Percentiles rank a stretch among this genome's conserved stretches.
These are phyloP conservation scores for Zhuliangozyma parablackwelliae DNA, from an alignment of 1,139 yeast species.

Conservation along the genomic window DNA sequence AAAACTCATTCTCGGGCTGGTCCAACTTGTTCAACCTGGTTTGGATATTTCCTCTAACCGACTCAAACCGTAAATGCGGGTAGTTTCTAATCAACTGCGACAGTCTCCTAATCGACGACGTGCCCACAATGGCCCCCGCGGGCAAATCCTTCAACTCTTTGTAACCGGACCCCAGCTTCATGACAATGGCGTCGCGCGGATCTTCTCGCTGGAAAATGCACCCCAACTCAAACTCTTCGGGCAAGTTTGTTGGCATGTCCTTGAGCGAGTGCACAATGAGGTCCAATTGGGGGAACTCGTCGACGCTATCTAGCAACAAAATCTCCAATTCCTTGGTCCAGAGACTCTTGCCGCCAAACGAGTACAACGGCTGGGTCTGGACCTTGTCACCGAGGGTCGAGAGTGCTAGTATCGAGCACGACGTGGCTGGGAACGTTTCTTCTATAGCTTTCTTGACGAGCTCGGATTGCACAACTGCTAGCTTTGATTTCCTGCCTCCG, in stretches of 20 bases:
- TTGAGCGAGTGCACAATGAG: slow-evolving; percentile 90
- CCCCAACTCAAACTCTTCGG: slow-evolving; percentile 86
- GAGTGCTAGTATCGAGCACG: slow-evolving; percentile 69
- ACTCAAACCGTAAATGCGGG: slow-evolving; percentile 50
- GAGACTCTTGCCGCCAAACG: slow-evolving; percentile 91
- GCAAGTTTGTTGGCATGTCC: slow-evolving; percentile 91
- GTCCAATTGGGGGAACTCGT: slow-evolving; percentile 68
- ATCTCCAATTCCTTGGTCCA: slow-evolving; percentile 96
- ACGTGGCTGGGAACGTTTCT: slow-evolving; percentile 52
- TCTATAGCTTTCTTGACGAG: slow-evolving; percentile 62
- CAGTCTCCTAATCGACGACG: slow-evolving; percentile 89
- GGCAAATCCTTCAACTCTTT: slow-evolving; percentile 71
- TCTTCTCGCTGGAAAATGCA: slow-evolving; percentile 82
- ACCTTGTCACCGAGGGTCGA: slow-evolving; percentile 89
- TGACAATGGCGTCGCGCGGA: slow-evolving; percentile 90
- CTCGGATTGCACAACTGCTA: slow-evolving; percentile 86
- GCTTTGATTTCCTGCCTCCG: slow-evolving; percentile 84
- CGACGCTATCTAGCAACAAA: slow-evolving; percentile 58
- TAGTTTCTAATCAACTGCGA: slow-evolving; percentile 51
- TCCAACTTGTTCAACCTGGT: slow-evolving; percentile 80
- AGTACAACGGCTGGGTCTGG: slow-evolving; percentile 78
- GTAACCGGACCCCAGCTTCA: slow-evolving; percentile 65
- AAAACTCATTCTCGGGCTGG: slow-evolving; percentile 58
- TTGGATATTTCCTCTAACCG: slow-evolving; percentile 83
- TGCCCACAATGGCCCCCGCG: slow-evolving; percentile 82